These are phyloP conservation scores for Linnemannia exigua DNA, from an alignment of 192 early-diverging fungal species.

Conservation along the genomic window DNA sequence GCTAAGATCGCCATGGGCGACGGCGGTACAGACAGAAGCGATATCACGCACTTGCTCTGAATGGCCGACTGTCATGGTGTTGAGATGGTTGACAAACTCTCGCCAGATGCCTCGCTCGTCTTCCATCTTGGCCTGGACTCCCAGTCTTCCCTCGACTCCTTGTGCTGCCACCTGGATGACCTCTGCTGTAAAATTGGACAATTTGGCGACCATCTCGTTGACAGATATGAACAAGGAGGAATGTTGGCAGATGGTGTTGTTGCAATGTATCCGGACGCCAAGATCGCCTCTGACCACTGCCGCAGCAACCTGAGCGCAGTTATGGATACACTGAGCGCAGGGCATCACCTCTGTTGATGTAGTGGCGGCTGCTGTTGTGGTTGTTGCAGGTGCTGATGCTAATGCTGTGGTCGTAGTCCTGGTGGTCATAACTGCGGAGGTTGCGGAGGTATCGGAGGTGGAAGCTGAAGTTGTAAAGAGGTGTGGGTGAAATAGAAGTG, in stretches of 20 bases:
- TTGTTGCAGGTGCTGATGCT: slow-evolving; percentile 33
- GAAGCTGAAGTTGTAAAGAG: slow-evolving; percentile 20
- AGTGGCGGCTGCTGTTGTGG: slow-evolving; percentile 27
- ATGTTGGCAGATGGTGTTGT: slow-evolving; percentile 49
- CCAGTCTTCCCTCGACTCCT: slow-evolving; percentile 80
- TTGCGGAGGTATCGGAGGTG: slow-evolving; percentile 1
- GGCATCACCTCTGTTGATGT: slow-evolving; percentile 37
- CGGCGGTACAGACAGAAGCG: slow-evolving; percentile 77
- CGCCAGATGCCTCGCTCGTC: slow-evolving; percentile 68
- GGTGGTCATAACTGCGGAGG: slow-evolving; percentile 19
- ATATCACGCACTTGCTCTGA: slow-evolving; percentile 75
- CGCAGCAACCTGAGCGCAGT: slow-evolving; percentile 61
- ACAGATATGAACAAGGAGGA: slow-evolving; percentile 63
- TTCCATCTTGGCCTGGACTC: slow-evolving; percentile 70
- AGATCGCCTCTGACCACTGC: slow-evolving; percentile 65
- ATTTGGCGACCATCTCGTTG: slow-evolving; percentile 74
- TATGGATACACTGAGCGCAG: slow-evolving; percentile 61
- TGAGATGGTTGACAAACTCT: slow-evolving; percentile 69
- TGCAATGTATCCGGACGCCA: slow-evolving; percentile 59
- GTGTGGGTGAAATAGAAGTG: background rate
- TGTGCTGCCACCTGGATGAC: slow-evolving; percentile 79
- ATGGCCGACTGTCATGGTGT: slow-evolving; percentile 68
- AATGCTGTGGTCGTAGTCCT: slow-evolving; percentile 39
- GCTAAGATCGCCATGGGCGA: slow-evolving; percentile 79
- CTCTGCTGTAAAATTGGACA: slow-evolving; percentile 68